Evolutionary conservation across 495 filamentous ascomycete species (phyloP).

Genomic region (Penicillium argentinense): DNA sequence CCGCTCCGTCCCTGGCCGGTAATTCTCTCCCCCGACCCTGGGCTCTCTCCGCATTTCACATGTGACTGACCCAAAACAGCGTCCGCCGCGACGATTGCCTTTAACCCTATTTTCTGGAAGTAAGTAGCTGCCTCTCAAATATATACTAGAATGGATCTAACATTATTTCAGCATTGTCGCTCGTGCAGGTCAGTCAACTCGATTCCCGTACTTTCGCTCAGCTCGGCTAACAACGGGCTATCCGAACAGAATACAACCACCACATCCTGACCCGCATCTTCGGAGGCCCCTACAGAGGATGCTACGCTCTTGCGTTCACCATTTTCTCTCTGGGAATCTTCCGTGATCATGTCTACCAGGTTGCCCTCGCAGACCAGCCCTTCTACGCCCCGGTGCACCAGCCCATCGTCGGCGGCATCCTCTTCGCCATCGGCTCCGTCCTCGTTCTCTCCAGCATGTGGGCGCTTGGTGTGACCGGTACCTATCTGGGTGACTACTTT

Average conservation of each 20-base stretch:
- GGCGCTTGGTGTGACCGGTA: conserved; percentile 92
- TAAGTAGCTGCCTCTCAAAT: conserved; percentile 25
- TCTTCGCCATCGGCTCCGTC: conserved; percentile 75
- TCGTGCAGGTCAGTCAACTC: conserved; percentile 40
- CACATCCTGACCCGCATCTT: conserved; percentile 86
- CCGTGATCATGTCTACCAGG: conserved; percentile 68
- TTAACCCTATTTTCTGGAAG: conserved; percentile 62
- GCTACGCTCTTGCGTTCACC: conserved; percentile 82
- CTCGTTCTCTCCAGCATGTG: conserved; percentile 88
- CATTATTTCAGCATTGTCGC: conserved; percentile 39
- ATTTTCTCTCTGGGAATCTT: conserved; percentile 92
- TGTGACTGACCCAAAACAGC: conserved; percentile 43
- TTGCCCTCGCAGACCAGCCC: conserved; percentile 41
- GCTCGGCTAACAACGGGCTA: conserved; percentile 14
- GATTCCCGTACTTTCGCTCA: conserved; percentile 4
- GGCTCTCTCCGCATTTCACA: conserved; percentile 26
- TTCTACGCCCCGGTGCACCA: conserved; percentile 58
- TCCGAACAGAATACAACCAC: conserved; percentile 78
- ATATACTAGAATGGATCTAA: neutral
- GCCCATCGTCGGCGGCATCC: conserved; percentile 67
- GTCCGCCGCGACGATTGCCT: conserved; percentile 50
- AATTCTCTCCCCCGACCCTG: conserved; percentile 13
- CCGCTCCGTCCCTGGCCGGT: conserved; percentile 45
- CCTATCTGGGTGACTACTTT: conserved; percentile 97
- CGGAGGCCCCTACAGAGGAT: conserved; percentile 75